These are phyloP conservation scores for Globisporangium alternatum DNA, from an alignment of 352 stramenopile genomes.

Conservation along the genomic window DNA sequence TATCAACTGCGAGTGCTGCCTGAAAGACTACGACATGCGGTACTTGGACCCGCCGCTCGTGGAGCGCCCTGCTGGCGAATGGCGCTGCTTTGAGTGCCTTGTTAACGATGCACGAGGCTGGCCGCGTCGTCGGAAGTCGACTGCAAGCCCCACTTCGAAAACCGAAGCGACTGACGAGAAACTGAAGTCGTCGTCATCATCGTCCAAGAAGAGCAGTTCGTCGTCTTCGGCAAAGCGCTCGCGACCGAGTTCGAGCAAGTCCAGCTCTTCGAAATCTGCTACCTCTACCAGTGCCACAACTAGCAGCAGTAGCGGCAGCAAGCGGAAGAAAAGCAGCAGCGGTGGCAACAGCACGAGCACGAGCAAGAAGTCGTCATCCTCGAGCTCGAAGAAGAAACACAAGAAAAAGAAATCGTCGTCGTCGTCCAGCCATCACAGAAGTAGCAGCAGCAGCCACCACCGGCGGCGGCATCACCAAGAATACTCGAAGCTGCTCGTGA, in stretches of 20 bases:
- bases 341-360: conserved; percentile 42
- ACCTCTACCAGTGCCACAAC: conserved; percentile 16
- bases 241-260: conserved; percentile 30
- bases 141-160: conserved; percentile 17
- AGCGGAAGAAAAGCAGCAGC: conserved; percentile 38
- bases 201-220: conserved; percentile 31
- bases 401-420: conserved; percentile 70
- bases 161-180: conserved; percentile 17
- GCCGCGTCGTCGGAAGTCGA: conserved; percentile 53
- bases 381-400: conserved; percentile 49
- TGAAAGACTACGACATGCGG: conserved; percentile 80
- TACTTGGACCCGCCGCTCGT: conserved; percentile 80
- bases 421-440: conserved; percentile 40
- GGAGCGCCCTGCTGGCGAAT: conserved; percentile 70
- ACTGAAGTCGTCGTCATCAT: conserved; percentile 2
- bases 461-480: conserved; percentile 63
- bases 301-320: conserved; percentile 32
- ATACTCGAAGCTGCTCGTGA: conserved; percentile 60
- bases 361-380: conserved; percentile 56
- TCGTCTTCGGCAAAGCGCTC: conserved; percentile 47
- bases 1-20: conserved; percentile 75
- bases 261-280: conserved; percentile 43
- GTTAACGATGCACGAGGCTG: conserved; percentile 84
- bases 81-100: conserved; percentile 86
- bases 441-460: conserved; percentile 40